These are phyloP conservation scores for Candida anglica DNA, from an alignment of 805 yeast species.

Conservation along the genomic window DNA sequence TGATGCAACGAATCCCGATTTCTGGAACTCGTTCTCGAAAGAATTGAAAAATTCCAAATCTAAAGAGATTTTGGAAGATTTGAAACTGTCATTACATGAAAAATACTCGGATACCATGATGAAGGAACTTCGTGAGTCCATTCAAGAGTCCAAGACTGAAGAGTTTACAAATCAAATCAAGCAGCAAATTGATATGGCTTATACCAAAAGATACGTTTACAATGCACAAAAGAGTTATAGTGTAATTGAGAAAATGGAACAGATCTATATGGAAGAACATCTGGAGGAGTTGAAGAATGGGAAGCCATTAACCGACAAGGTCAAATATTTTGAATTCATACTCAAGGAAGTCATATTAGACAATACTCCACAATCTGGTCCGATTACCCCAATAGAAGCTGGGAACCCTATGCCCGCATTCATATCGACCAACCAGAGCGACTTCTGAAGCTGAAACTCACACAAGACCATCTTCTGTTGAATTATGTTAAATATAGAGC, in stretches of 20 bases:
- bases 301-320: no score
- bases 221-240: conserved; percentile 1
- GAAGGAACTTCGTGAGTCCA: not conserved
- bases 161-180: conserved; percentile 1
- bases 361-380: conserved; percentile 10
- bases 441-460: no score
- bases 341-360: conserved; percentile 9
- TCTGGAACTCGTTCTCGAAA: conserved; percentile 6
- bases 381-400: no score
- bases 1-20: conserved; percentile 3
- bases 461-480: no score
- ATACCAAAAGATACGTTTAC: not conserved
- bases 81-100: conserved; percentile 5
- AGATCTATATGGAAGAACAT: conserved; percentile 2
- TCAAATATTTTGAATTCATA: conserved; percentile 7
- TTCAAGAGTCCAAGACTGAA: not conserved
- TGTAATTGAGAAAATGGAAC: not conserved
- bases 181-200: not conserved
- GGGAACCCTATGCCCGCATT: no score
- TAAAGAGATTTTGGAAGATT: conserved; percentile 6
- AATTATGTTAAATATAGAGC: conserved; percentile 14
- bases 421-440: no score
- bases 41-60: conserved; percentile 9
- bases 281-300: not conserved
- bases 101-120: conserved; percentile 1